phyloP scores from a whole-genome alignment of 192 early-diverging fungal species.

The Backusella macrospora region DNA sequence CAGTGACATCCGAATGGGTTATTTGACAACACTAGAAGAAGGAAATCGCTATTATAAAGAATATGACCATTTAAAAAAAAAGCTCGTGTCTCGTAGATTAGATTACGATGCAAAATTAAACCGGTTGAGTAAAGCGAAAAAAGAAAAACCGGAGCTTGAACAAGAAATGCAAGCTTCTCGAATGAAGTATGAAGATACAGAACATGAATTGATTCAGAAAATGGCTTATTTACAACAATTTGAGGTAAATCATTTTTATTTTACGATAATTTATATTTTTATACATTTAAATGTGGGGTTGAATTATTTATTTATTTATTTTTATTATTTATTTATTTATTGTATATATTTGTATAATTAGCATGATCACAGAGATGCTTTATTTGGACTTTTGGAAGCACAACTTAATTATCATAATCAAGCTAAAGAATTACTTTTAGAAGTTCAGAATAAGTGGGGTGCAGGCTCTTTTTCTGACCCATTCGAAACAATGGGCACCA shows the following conservation, averaged over 20 bases:
- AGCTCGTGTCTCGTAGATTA: conserved; percentile 84
- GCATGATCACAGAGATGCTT: conserved; percentile 38
- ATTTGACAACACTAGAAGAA: conserved; percentile 43
- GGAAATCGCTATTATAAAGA: conserved; percentile 53
- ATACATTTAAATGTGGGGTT: conserved; percentile 9
- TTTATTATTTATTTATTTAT: neutral
- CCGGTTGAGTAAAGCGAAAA: conserved; percentile 87
- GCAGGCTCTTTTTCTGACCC: neutral
- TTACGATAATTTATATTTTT: neutral
- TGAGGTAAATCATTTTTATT: conserved; percentile 60
- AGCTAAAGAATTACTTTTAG: conserved; percentile 19
- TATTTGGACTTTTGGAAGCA: conserved; percentile 37
- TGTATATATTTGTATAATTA: conserved; percentile 22
- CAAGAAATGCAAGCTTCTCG: conserved; percentile 90
- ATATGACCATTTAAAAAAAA: conserved; percentile 72
- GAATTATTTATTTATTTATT: neutral
- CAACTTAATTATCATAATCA: conserved; percentile 36
- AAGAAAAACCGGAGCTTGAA: conserved; percentile 86
- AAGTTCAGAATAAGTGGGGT: conserved; percentile 19
- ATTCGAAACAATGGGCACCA: neutral
- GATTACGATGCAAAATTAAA: conserved; percentile 93
- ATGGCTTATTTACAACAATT: conserved; percentile 86
- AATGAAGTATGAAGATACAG: conserved; percentile 92
- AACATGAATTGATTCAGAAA: conserved; percentile 70
- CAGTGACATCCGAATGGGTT: conserved; percentile 35